Evolutionary conservation across 139 green algal species (phyloP).

Genomic region (Microglena sp.): DNA sequence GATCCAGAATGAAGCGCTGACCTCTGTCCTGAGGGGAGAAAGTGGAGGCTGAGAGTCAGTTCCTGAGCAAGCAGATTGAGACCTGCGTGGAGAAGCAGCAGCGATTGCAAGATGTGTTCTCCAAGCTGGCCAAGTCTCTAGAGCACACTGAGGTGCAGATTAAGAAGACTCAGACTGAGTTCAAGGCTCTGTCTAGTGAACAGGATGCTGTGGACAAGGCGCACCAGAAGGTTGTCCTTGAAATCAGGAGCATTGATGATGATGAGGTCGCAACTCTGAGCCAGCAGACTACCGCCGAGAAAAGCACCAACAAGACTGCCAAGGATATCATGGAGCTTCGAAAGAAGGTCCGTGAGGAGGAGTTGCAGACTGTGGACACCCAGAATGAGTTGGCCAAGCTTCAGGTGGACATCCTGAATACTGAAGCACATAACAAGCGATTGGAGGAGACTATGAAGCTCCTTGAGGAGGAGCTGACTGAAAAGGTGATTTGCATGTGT

Average conservation of each 20-base stretch:
- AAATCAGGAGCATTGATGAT: conserved; percentile 37
- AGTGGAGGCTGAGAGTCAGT: conserved; percentile 55
- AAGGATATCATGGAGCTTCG: conserved; percentile 39
- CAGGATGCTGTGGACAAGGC: conserved; percentile 30
- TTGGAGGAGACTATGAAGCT: conserved; percentile 56
- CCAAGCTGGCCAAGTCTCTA: conserved; percentile 42
- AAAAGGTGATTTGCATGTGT: too few species aligned
- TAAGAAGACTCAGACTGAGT: conserved; percentile 17
- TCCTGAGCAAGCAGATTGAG: conserved; percentile 51
- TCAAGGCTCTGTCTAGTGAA: conserved; percentile 29
- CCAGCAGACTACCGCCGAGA: conserved; percentile 69
- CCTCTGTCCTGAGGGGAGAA: conserved; percentile 53
- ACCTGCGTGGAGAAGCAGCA: conserved; percentile 42
- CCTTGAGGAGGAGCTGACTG: conserved; percentile 59
- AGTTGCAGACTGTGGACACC: conserved; percentile 48
- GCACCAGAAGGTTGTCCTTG: conserved; percentile 17
- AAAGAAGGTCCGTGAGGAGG: conserved; percentile 36
- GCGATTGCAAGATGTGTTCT: conserved; percentile 34
- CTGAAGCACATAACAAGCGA: conserved; percentile 53
- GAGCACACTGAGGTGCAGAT: conserved; percentile 58
- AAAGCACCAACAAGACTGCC: conserved; percentile 53
- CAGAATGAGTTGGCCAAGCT: conserved; percentile 77
- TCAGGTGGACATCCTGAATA: conserved; percentile 72
- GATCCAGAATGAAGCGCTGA: conserved; percentile 50
- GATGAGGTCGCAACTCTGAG: conserved; percentile 55